These are phyloP conservation scores for Calycina marina DNA, from an alignment of 2,329 filamentous ascomycete genomes.

Conservation along the genomic window DNA sequence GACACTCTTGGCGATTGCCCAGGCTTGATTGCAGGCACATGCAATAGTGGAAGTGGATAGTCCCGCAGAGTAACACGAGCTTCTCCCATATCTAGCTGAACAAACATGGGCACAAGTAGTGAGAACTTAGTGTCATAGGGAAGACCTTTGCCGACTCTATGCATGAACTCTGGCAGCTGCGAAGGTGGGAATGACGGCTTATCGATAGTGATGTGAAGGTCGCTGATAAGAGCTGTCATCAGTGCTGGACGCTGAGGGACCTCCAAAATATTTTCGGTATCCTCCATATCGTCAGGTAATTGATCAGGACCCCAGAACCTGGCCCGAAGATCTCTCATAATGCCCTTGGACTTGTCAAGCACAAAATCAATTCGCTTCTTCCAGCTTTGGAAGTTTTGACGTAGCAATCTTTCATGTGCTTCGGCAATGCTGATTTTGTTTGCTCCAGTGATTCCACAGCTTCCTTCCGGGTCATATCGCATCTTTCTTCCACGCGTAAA, in stretches of 20 bases:
- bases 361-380: slow-evolving; percentile 75
- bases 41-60: slow-evolving; percentile 82
- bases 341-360: slow-evolving; percentile 51
- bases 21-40: slow-evolving; percentile 70
- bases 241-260: slow-evolving; percentile 75
- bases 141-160: slow-evolving; percentile 93
- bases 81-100: slow-evolving; percentile 83
- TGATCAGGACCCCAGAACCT: slow-evolving; percentile 75
- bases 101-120: slow-evolving; percentile 75
- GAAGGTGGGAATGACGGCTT: slow-evolving; percentile 82
- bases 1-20: slow-evolving; percentile 67
- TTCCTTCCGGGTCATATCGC: slow-evolving; percentile 69
- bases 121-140: slow-evolving; percentile 83
- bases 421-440: slow-evolving; percentile 62
- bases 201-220: slow-evolving; percentile 74
- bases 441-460: slow-evolving; percentile 54
- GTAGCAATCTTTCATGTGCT: slow-evolving; percentile 59
- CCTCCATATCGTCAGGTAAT: slow-evolving; percentile 65
- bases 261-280: slow-evolving; percentile 72
- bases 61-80: slow-evolving; percentile 75
- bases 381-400: slow-evolving; percentile 82
- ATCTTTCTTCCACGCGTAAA: slow-evolving; percentile 29
- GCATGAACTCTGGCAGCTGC: slow-evolving; percentile 70
- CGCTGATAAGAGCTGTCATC: slow-evolving; percentile 66
- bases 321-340: slow-evolving; percentile 65